Evolutionary conservation across 805 yeast genomes (phyloP), one percentile per base, ranked within the genome.

Genomic region (Yarrowia sp.): DNA sequence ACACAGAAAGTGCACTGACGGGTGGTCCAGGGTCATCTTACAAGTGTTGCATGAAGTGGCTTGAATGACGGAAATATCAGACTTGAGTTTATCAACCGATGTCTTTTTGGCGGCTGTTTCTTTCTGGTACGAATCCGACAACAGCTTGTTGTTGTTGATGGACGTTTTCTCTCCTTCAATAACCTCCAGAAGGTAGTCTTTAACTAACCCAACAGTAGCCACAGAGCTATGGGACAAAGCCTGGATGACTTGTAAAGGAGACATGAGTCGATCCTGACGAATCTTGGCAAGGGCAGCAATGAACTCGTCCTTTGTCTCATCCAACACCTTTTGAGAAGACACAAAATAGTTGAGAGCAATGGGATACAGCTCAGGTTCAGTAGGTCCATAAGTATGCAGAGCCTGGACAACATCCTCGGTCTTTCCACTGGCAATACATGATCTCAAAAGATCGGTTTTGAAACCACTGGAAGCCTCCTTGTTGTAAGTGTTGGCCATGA

Each of bases 1-100:
- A 77, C 99, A 95, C 68, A 85, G 83, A 78, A 93, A 95, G 70
- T 90, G 96, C 0, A 89, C 83, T 2, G 87, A 82, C 0, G 98
- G 98, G 45, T 86, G 80, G 66, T 90, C 96, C 18, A 93, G 76
- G 11, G 83, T 80, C 47, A 81, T 77, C 9, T 82, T 78, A 72
- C 97, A 92, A 15, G 84, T 80, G 13, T 84, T 77, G 71, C 97
- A 92, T 41, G 79, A 79, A 32, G 85, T 80, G 67, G 84, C 83
- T 69, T 87, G 90, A 3, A 87, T 76, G 4, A 86, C 81, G 69
- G 75, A 81, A 8, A 82, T 86, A 69, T 77, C 77, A 66, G 64
- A 76, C 13, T 78, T 71, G 45, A 89, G 73, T 32, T 81, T 83
- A 0, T 81, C 76, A n/a, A 92, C 78, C 64, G 84, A 82, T 13